Conservation (phyloP, 257 asterid genomes). For the Paulownia fortunei region DNA sequence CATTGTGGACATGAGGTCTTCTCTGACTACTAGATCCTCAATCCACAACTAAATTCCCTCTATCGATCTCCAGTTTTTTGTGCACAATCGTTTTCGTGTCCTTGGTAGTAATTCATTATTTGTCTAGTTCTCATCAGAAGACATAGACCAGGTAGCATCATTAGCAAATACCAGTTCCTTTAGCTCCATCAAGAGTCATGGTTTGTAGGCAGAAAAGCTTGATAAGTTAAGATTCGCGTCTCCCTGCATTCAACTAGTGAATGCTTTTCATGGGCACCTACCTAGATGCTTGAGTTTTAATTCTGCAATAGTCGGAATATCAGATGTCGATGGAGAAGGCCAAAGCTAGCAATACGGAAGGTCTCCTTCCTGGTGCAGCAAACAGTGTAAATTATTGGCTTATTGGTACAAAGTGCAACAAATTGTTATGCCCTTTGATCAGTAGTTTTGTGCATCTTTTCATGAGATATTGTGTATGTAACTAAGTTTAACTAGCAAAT, state of each 20-base stretch:
- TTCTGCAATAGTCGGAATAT: not conserved
- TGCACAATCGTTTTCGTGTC: not conserved
- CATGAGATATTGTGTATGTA: not conserved
- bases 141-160: not conserved
- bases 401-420: not conserved
- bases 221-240: not conserved
- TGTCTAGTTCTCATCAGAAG: not conserved
- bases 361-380: not conserved
- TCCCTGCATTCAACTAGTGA: not conserved
- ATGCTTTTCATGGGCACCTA: not conserved
- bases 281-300: not conserved
- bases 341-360: not conserved
- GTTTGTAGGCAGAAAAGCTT: not conserved
- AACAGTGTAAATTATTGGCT: not conserved
- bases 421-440: not conserved
- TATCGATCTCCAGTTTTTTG: not conserved
- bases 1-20: constrained; percentile 81
- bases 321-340: not conserved
- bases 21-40: constrained; percentile 74
- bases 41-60: constrained; percentile 33
- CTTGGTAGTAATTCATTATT: not conserved
- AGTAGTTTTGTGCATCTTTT: not conserved
- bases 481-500: too few relatives aligned
- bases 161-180: not conserved
- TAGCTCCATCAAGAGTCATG: not conserved